Evolutionary conservation across 2,329 filamentous ascomycete species (phyloP).

Genomic region (Chaetoscypha palmicola): DNA sequence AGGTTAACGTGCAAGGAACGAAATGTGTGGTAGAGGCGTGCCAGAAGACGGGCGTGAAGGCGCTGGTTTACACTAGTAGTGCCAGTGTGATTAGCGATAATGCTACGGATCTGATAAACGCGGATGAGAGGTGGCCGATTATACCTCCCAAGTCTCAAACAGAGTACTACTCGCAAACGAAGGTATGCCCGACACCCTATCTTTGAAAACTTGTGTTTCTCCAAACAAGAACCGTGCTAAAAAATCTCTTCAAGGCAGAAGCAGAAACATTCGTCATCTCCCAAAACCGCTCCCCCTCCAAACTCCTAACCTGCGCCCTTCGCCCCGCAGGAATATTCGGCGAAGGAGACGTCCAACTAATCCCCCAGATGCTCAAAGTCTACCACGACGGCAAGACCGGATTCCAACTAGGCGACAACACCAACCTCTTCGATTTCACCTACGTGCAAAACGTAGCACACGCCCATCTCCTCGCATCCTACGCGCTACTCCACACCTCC

Average conservation of each 20-base stretch:
- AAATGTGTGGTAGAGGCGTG: slow-evolving; percentile 69
- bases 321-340: slow-evolving; percentile 88
- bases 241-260: slow-evolving; percentile 44
- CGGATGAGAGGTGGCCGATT: slow-evolving; percentile 74
- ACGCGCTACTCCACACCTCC: slow-evolving; percentile 40
- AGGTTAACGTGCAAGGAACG: slow-evolving; percentile 86
- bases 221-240: no score
- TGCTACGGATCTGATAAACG: slow-evolving; percentile 69
- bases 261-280: slow-evolving; percentile 76
- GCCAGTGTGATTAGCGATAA: slow-evolving; percentile 85
- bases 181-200: slow-evolving; percentile 41
- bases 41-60: slow-evolving; percentile 63
- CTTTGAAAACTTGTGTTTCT: no score
- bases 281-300: slow-evolving; percentile 57
- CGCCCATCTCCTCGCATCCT: slow-evolving; percentile 71
- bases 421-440: slow-evolving; percentile 64
- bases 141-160: slow-evolving; percentile 63
- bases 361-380: slow-evolving; percentile 67
- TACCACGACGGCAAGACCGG: slow-evolving; percentile 61
- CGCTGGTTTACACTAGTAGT: slow-evolving; percentile 85
- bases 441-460: slow-evolving; percentile 65
- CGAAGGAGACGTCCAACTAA: slow-evolving; percentile 73
- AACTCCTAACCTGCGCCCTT: slow-evolving; percentile 67
- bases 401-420: slow-evolving; percentile 72
- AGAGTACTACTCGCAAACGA: slow-evolving; percentile 87